A percentile compares a stretch with the other conserved stretches of the same genome.
Conservation (phyloP, 1,284 basidiomycete genomes). For the Volvariella surrecta region DNA sequence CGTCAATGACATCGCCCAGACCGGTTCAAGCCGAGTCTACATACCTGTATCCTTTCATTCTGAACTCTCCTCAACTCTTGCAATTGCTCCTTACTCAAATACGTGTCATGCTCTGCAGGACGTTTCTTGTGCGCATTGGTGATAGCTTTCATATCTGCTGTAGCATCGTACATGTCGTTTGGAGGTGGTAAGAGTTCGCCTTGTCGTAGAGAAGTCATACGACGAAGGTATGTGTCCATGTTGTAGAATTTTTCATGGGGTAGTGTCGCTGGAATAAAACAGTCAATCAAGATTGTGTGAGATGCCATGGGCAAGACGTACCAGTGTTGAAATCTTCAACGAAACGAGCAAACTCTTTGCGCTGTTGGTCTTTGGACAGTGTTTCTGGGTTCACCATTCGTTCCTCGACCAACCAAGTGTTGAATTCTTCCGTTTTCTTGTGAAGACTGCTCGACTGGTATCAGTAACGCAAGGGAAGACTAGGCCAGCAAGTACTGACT, state of each 20-base stretch:
- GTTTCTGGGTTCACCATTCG: conserved; percentile 83
- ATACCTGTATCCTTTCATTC: conserved; percentile 69
- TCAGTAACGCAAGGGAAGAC: too few relatives aligned
- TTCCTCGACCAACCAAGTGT: conserved; percentile 87
- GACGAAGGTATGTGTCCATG: conserved; percentile 70
- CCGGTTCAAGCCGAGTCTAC: conserved; percentile 9
- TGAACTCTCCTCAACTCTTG: conserved; percentile 75
- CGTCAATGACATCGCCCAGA: not conserved
- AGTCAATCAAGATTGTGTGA: too few relatives aligned
- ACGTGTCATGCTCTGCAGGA: conserved; percentile 55
- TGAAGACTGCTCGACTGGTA: too few relatives aligned
- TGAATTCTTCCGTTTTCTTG: conserved; percentile 75
- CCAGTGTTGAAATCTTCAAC: conserved; percentile 88
- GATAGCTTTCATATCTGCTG: conserved; percentile 73
- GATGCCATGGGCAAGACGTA: too few relatives aligned
- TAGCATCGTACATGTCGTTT: conserved; percentile 68
- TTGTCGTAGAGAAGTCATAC: conserved; percentile 73
- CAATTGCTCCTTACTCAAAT: conserved; percentile 70
- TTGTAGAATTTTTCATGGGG: conserved; percentile 91
- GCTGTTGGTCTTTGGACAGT: conserved; percentile 72
- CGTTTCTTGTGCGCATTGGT: conserved; percentile 58
- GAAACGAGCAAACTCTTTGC: conserved; percentile 74
- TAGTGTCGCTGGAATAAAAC: conserved; percentile 76
- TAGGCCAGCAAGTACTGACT: conserved; percentile 53
- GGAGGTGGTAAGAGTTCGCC: conserved; percentile 70